These are phyloP conservation scores for Candida suzukii DNA, from an alignment of 805 yeast species.

Conservation along the genomic window DNA sequence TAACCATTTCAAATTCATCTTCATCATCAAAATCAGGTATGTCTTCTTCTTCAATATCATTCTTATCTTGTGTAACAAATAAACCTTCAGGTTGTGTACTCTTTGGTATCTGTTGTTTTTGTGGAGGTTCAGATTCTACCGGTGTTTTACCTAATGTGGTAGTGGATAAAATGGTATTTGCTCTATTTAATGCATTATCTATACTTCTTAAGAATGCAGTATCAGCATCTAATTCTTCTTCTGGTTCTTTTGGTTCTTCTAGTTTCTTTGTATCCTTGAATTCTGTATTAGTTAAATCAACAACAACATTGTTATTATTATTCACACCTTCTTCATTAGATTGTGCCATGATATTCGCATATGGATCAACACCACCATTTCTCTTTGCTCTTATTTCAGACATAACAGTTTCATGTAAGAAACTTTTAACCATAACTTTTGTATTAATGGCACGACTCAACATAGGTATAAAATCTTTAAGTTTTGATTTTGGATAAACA, in stretches of 20 bases:
- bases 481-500: slow-evolving; percentile 73
- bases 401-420: slow-evolving; percentile 31
- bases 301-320: background rate
- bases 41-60: background rate
- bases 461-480: slow-evolving; percentile 58
- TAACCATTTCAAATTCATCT: slow-evolving; percentile 1
- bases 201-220: too few species aligned
- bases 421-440: slow-evolving; percentile 32
- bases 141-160: too few species aligned
- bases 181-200: too few species aligned
- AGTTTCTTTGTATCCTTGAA: too few species aligned
- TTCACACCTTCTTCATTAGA: background rate
- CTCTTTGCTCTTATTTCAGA: slow-evolving; percentile 25
- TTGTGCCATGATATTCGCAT: background rate
- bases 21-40: background rate
- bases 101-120: too few species aligned
- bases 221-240: background rate
- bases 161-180: too few species aligned
- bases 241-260: too few species aligned
- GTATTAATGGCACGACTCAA: slow-evolving; percentile 41
- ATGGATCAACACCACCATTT: slow-evolving; percentile 1
- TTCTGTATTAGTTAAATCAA: background rate
- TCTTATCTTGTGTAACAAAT: too few species aligned
- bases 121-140: too few species aligned
- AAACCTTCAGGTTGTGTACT: too few species aligned